A percentile compares a stretch with the other conserved stretches of the same genome.
Conservation (phyloP, 164 flowering plant species). For the Magnolia kwangsiensis region DNA sequence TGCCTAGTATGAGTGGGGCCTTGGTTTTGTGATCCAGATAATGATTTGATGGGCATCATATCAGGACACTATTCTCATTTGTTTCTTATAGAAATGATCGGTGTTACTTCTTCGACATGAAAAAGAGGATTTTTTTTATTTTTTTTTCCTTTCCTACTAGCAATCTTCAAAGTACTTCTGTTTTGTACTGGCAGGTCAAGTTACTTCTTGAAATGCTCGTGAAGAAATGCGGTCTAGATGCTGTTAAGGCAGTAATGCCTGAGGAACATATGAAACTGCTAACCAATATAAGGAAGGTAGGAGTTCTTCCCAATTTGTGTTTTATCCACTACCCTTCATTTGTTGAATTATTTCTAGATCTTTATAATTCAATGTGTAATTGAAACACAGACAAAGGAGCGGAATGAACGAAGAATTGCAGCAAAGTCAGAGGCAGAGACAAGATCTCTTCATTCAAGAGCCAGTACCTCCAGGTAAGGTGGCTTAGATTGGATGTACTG, state of each 20-base stretch:
- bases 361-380: background rate
- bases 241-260: slow-evolving; percentile 95
- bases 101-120: no score
- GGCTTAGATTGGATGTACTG: background rate
- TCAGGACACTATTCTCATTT: no score
- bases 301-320: slow-evolving; percentile 5
- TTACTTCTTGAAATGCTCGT: slow-evolving; percentile 88
- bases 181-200: slow-evolving; percentile 53
- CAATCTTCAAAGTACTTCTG: background rate
- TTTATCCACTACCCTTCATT: background rate
- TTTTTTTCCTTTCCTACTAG: background rate
- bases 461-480: slow-evolving; percentile 81
- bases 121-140: background rate
- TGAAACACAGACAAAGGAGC: slow-evolving; percentile 60
- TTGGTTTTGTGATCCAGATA: no score
- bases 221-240: slow-evolving; percentile 88
- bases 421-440: slow-evolving; percentile 45
- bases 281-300: slow-evolving; percentile 85
- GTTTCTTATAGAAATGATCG: no score
- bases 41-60: no score
- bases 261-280: slow-evolving; percentile 97
- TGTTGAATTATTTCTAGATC: background rate
- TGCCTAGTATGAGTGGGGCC: no score
- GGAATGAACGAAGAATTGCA: slow-evolving; percentile 58
- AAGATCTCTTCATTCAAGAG: slow-evolving; percentile 62